Evolutionary conservation across 352 stramenopile genomes (phyloP), one percentile per base, ranked within the genome.

Genomic region (Globisporangium polare): DNA sequence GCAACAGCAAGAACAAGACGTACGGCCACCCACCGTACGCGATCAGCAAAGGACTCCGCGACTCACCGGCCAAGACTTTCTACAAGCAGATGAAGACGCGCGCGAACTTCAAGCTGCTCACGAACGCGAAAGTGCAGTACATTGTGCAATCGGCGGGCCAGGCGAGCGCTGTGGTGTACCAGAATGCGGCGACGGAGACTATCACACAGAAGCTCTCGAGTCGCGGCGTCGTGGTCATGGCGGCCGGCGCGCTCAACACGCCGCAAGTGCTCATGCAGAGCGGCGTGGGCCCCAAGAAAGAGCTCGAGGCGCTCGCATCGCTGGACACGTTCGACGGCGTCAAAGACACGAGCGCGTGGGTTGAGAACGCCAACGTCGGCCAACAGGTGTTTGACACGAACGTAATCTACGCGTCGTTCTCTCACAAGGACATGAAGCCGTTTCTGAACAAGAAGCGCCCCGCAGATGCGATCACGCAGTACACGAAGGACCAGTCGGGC

Each of bases 231-330:
- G 88, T 96, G 29, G 73, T 96, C 46, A 58, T 97, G 53, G 75
- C 78, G n/a, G 80, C 80, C 3, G 87, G 87, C 9, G 80, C 89
- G 2, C 58, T 91, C 55, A 75, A 68, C 50, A 91, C 87, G 39
- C 88, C 89, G 4, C 83, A 95, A 59, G 60, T 96, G 5, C 75
- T 97, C 18, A 86, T 94, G 63, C 74, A 90, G 53, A 89, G 71
- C 45, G 88, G 83, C 18, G 79, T 97, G 31, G 89, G 88, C 7
- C 79, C 81, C 2, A 45, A 66, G 27, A 63, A 80, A 2, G 71
- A 90, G 55, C 71, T 96, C 20, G 47, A 78, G 15, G 29, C 71
- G 17, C 67, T 88, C 2, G 55, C 54, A 12, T 41, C 63, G n/a
- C 29, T 62, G 9, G 54, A 39, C 8, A 50, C 18, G 12, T 65